A percentile compares a stretch with the other conserved stretches of the same genome.
These are phyloP conservation scores for Croton laevigatus DNA, from an alignment of 441 rosid species.

Conservation along the genomic window DNA sequence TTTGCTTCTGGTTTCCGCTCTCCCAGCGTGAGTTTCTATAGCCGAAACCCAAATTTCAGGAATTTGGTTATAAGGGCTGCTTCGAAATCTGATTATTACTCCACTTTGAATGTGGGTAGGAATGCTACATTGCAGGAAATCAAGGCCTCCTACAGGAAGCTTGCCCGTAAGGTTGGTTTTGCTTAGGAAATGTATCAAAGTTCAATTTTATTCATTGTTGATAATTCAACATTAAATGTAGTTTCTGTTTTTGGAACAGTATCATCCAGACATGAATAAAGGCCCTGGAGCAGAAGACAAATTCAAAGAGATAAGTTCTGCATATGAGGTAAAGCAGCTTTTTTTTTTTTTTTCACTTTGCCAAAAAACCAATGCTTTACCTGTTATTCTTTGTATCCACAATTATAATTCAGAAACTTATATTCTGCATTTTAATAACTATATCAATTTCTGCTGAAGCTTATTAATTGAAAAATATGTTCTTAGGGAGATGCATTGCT, in stretches of 20 bases:
- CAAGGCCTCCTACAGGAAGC: conserved; percentile 67
- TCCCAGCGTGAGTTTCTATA: not conserved
- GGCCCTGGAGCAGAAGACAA: conserved; percentile 84
- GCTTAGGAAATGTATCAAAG: not conserved
- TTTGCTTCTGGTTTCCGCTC: not conserved
- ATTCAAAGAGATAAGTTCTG: conserved; percentile 94
- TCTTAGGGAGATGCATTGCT: not conserved
- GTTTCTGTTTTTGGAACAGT: conserved; percentile 44
- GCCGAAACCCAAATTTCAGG: conserved; percentile 7
- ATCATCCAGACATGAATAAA: conserved; percentile 86
- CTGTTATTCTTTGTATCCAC: not conserved
- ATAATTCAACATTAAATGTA: conserved; percentile 6
- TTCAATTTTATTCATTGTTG: not conserved
- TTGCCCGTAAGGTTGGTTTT: conserved; percentile 73
- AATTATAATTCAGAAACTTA: no score
- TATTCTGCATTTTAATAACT: no score
- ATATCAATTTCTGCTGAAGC: no score
- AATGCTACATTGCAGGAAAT: conserved; percentile 72
- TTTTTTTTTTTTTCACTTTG: not conserved
- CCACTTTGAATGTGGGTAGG: conserved; percentile 55
- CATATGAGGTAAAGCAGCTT: conserved; percentile 71
- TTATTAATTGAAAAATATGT: no score
- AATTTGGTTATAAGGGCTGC: conserved; percentile 34
- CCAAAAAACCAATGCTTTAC: conserved; percentile 10
- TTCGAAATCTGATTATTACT: conserved; percentile 51